These are phyloP conservation scores for Nicotiana undulata DNA, from an alignment of 257 asterid species.

Conservation along the genomic window DNA sequence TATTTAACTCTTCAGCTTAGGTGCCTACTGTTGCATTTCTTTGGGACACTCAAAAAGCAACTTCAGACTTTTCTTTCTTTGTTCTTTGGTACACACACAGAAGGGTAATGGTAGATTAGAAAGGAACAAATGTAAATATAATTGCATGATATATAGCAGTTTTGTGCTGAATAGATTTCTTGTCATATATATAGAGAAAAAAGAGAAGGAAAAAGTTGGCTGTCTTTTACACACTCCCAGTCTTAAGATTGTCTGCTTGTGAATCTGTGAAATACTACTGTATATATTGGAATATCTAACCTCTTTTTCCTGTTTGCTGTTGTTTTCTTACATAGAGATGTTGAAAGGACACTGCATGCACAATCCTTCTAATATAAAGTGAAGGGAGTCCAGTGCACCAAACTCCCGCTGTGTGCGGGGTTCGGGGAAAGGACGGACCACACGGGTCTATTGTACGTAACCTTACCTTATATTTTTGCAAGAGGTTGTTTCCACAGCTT, in stretches of 20 bases:
- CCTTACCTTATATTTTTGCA: too few relatives aligned
- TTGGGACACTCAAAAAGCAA: constrained; percentile 72
- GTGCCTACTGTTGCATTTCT: constrained; percentile 44
- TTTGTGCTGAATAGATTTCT: constrained; percentile 37
- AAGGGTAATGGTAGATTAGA: constrained; percentile 3
- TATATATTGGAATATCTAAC: constrained; percentile 38
- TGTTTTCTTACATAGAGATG: constrained; percentile 38
- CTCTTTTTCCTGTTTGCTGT: constrained; percentile 28
- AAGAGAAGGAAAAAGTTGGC: constrained; percentile 39
- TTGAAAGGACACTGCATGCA: constrained; percentile 54
- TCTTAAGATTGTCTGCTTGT: constrained; percentile 52
- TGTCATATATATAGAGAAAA: constrained; percentile 32
- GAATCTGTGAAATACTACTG: constrained; percentile 18
- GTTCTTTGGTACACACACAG: constrained; percentile 19
- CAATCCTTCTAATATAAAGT: constrained; percentile 27
- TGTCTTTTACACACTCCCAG: constrained; percentile 58
- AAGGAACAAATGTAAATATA: constrained; percentile 14
- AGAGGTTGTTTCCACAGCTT: too few relatives aligned
- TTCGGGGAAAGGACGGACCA: too few relatives aligned
- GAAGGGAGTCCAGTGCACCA: too few relatives aligned
- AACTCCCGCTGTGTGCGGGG: too few relatives aligned
- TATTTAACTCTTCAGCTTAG: constrained; percentile 50
- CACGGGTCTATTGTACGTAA: too few relatives aligned
- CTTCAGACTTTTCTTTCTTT: constrained; percentile 34
- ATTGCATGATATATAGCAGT: neutral